Conservation (phyloP, 2,329 filamentous ascomycete genomes). For the Stromatinia cepivora region DNA sequence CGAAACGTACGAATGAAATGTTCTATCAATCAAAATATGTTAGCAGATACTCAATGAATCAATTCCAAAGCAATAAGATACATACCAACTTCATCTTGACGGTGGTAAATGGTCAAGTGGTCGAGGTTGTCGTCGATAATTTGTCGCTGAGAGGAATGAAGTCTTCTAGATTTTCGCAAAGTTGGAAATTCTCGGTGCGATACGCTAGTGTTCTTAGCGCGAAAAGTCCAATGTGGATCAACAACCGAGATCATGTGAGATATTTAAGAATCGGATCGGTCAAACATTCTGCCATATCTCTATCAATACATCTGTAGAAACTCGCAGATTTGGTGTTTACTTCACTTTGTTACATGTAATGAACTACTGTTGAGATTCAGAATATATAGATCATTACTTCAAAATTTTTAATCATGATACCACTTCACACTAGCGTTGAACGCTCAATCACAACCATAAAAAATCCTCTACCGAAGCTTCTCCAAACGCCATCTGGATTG, state of each 20-base stretch:
- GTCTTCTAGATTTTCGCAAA: slow-evolving; percentile 18
- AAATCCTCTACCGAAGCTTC: slow-evolving; percentile 70
- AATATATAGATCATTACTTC: not conserved
- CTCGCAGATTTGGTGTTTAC: not conserved
- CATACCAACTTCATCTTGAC: slow-evolving; percentile 42
- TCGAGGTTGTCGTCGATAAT: slow-evolving; percentile 27
- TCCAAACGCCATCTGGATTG: slow-evolving; percentile 86
- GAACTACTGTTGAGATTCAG: not conserved
- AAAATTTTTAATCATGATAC: not conserved
- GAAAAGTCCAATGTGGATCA: not conserved
- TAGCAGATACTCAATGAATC: slow-evolving; percentile 30
- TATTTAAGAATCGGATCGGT: not conserved
- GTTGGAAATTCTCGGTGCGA: slow-evolving; percentile 21
- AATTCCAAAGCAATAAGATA: slow-evolving; percentile 10
- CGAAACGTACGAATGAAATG: slow-evolving; percentile 40
- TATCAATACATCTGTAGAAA: not conserved
- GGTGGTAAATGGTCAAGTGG: slow-evolving; percentile 25
- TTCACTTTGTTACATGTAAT: not conserved
- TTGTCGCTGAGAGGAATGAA: slow-evolving; percentile 21
- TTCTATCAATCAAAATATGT: slow-evolving; percentile 34
- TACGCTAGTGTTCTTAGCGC: slow-evolving; percentile 17
- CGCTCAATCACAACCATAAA: not conserved
- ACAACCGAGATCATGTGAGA: slow-evolving; percentile 22
- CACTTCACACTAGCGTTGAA: slow-evolving; percentile 11
- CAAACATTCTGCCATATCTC: not conserved